Evolutionary conservation across 2,329 filamentous ascomycete species (phyloP).

Genomic region (Aspergillus awamori): DNA sequence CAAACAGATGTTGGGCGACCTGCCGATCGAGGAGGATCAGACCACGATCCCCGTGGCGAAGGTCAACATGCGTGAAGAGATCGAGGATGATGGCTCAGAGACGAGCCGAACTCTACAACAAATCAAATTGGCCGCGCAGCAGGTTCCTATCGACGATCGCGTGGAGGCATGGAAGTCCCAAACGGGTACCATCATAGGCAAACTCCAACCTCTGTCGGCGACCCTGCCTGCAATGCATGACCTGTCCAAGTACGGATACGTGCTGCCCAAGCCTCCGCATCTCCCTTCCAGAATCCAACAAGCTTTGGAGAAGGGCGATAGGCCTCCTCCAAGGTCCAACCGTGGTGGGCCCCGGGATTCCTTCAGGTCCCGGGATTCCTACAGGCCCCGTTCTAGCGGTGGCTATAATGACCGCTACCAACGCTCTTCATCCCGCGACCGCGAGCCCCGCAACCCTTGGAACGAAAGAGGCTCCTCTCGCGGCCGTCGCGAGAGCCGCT

Average conservation of each 20-base stretch:
- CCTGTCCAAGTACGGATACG: neutral
- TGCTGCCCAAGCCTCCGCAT: neutral
- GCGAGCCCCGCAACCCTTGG: no score
- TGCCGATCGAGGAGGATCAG: slow-evolving; percentile 20
- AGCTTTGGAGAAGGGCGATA: neutral
- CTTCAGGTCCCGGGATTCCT: no score
- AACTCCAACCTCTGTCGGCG: slow-evolving; percentile 39
- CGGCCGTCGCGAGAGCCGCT: no score
- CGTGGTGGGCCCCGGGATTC: neutral
- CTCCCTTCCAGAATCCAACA: neutral
- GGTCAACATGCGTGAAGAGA: slow-evolving; percentile 15
- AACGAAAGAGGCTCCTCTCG: no score
- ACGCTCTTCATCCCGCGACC: no score
- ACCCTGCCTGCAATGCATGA: slow-evolving; percentile 46
- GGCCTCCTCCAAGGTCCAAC: neutral
- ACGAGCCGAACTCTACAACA: slow-evolving; percentile 30
- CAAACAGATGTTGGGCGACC: slow-evolving; percentile 19
- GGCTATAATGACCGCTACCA: no score
- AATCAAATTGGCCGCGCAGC: slow-evolving; percentile 48
- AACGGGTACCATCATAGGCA: slow-evolving; percentile 24
- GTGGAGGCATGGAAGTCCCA: slow-evolving; percentile 34
- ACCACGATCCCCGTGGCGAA: slow-evolving; percentile 21
- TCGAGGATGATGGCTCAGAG: slow-evolving; percentile 11
- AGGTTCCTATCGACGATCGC: slow-evolving; percentile 31
- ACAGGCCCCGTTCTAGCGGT: no score